Percentiles rank a stretch among this genome's conserved stretches.
phyloP scores from a whole-genome alignment of 495 filamentous ascomycete genomes.

The Aspergillus affinis region DNA sequence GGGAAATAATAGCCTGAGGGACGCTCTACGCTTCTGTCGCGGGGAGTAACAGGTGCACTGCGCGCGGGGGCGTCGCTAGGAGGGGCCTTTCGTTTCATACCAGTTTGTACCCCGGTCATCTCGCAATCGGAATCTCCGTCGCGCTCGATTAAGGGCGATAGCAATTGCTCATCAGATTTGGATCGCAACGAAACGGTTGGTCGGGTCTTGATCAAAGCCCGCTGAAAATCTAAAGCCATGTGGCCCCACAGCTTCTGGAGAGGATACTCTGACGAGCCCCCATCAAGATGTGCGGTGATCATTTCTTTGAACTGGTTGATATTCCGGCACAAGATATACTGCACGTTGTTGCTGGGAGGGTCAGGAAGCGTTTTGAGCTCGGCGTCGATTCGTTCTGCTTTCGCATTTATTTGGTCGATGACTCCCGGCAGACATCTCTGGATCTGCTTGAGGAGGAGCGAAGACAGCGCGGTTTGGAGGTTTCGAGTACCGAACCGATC shows the following conservation, averaged over 20 bases:
- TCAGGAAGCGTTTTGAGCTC: constrained; percentile 55
- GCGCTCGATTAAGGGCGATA: background rate
- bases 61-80: background rate
- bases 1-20: constrained; percentile 13
- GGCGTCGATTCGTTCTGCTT: constrained; percentile 43
- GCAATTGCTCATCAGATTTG: constrained; percentile 1
- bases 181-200: constrained; percentile 31
- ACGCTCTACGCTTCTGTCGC: background rate
- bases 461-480: constrained; percentile 54
- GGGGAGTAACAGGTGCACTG: background rate
- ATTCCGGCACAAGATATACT: constrained; percentile 37
- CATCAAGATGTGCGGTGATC: constrained; percentile 37
- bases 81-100: constrained; percentile 24
- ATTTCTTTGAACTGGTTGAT: constrained; percentile 30
- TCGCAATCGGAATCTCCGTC: constrained; percentile 33
- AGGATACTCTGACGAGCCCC: constrained; percentile 28
- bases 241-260: constrained; percentile 40
- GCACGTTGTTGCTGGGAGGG: constrained; percentile 45
- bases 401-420: constrained; percentile 53
- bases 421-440: constrained; percentile 58
- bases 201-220: constrained; percentile 30
- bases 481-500: constrained; percentile 58
- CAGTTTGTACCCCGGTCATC: constrained; percentile 11
- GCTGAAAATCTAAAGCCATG: constrained; percentile 38
- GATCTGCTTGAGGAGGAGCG: constrained; percentile 57